phyloP scores from a whole-genome alignment of 495 filamentous ascomycete genomes.

The Lasiosphaeria ovina region DNA sequence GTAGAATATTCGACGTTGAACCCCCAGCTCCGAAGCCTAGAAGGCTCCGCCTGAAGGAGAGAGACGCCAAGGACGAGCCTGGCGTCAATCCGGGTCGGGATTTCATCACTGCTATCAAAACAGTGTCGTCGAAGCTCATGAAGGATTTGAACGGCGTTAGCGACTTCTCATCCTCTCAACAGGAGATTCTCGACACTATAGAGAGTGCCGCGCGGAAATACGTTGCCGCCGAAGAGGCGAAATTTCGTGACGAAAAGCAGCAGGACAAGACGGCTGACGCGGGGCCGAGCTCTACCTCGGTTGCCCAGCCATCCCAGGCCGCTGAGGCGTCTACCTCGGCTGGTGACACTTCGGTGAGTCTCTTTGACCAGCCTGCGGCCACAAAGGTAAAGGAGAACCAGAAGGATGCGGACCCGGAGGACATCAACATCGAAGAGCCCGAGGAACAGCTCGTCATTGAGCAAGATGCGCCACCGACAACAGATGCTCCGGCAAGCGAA shows the following conservation, averaged over 20 bases:
- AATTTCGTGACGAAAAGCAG: conserved; percentile 16
- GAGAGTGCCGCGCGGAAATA: conserved; percentile 45
- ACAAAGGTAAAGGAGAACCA: conserved; percentile 23
- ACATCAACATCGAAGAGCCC: conserved; percentile 47
- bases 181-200: conserved; percentile 43
- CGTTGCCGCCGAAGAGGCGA: conserved; percentile 34
- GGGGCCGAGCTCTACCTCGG: conserved; percentile 9
- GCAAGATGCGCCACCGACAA: conserved; percentile 21
- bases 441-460: conserved; percentile 37
- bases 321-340: conserved; percentile 16
- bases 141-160: conserved; percentile 29
- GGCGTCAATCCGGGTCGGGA: conserved; percentile 27
- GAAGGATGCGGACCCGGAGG: conserved; percentile 41
- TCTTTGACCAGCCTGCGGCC: conserved; percentile 16
- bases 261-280: conserved; percentile 7
- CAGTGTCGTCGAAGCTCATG: conserved; percentile 35
- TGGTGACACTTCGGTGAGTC: conserved; percentile 13
- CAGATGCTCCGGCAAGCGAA: conserved; percentile 4
- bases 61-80: conserved; percentile 26
- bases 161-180: conserved; percentile 27
- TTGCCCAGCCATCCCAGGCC: conserved; percentile 6
- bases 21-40: conserved; percentile 24
- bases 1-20: conserved; percentile 53
- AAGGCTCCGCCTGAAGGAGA: conserved; percentile 31
- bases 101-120: conserved; percentile 44